Evolutionary conservation across 192 early-diverging fungal species (phyloP), one percentile per base, ranked within the genome.

Genomic region (Gigaspora rosea): DNA sequence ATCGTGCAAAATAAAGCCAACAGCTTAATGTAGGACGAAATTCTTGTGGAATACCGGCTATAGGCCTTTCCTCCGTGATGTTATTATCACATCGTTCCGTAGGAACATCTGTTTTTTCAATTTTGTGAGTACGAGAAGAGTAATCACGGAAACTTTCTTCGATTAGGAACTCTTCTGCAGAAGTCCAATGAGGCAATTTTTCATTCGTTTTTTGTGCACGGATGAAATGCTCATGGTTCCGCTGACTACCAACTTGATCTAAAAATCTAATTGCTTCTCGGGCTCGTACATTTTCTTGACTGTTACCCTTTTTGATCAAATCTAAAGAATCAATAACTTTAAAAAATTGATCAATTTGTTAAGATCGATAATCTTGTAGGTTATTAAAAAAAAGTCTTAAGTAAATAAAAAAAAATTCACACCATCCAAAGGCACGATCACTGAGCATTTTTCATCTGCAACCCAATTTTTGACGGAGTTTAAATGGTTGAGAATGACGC

Each of bases 251-350:
- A 63, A 41, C 8, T 12, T 79, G 76, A 61, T 85, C 84, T 35
- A 89, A 54, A 76, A 83, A 89, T 10, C 88, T 81, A 71, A 89
- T 89, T 13, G 88, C 85, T 59, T 89, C 88, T 75, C 88, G 71
- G 3, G 86, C 81, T 50, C 83, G 82, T 1, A 79, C 70, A 57
- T 88, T 89, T 68, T 79, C 82, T 67, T 82, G 81, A 12, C 80
- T 80, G 7, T 74, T 76, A 16, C 88, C 88, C 73, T 89, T 89
- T 70, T 89, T 89, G 15, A 81, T 77, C 36, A 79, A 56, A 79
- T 89, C 88, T 51, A 89, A 82, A 10, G 79, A 74, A 75, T 89
- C 84, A 78, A 89, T 83, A 5, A 85, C 84, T 80, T 69, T 15
- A 36, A 56, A 47, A 33, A 18, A 15, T 11, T 33, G 63, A 48